These are phyloP conservation scores for Pugionium cornutum DNA, from an alignment of 345 rosid genomes.

Conservation along the genomic window DNA sequence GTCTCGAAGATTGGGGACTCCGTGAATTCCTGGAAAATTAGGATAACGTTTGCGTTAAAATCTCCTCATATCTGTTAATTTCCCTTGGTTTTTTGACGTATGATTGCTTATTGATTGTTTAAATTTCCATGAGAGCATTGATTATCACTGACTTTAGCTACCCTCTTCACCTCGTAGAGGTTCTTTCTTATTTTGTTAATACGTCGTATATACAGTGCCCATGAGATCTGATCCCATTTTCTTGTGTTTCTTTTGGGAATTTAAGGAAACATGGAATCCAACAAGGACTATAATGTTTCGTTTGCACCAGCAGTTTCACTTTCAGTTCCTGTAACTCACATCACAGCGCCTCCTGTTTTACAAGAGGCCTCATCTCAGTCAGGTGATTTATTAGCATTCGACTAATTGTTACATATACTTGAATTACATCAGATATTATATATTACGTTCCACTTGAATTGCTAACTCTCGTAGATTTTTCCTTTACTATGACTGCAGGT, in stretches of 20 bases:
- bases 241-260: conserved; percentile 8
- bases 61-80: conserved; percentile 1
- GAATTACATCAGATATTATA: not conserved
- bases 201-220: not conserved
- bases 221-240: conserved; percentile 6
- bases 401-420: not conserved
- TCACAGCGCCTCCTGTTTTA: conserved; percentile 32
- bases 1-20: conserved; percentile 18
- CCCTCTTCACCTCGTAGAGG: not conserved
- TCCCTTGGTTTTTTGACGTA: not conserved
- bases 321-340: conserved; percentile 42
- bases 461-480: not conserved
- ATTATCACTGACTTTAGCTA: not conserved
- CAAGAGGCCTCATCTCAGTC: conserved; percentile 43
- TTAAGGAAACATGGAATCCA: conserved; percentile 59
- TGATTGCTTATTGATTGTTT: conserved; percentile 14
- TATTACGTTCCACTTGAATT: not conserved
- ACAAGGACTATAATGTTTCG: conserved; percentile 48
- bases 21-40: conserved; percentile 13
- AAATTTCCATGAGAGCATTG: conserved; percentile 23
- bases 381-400: conserved; percentile 10
- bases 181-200: conserved; percentile 2
- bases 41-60: not conserved
- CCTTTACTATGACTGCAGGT: conserved; percentile 31
- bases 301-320: conserved; percentile 35